Evolutionary conservation across 2,329 filamentous ascomycete species (phyloP).

Genomic region (Colletotrichum abscissum): DNA sequence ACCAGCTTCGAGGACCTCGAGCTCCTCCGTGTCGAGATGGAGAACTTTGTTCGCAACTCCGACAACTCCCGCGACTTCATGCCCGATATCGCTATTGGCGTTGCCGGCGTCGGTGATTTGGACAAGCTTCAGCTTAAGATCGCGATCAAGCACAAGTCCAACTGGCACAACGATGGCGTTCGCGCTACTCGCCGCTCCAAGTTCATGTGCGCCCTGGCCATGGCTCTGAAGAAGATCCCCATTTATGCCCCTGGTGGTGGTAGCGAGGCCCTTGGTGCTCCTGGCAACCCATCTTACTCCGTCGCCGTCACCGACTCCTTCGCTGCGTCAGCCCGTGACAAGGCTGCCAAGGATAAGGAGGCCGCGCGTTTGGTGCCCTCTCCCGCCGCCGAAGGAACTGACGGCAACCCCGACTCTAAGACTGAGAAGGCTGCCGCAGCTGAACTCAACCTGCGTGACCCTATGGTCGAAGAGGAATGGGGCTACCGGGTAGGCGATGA

Average conservation of each 20-base stretch:
- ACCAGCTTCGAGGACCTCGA: slow-evolving; percentile 93
- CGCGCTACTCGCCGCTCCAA: slow-evolving; percentile 87
- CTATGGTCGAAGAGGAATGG: slow-evolving; percentile 50
- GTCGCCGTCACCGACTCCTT: slow-evolving; percentile 79
- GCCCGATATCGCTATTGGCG: slow-evolving; percentile 81
- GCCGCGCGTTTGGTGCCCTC: slow-evolving; percentile 72
- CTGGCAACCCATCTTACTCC: slow-evolving; percentile 83
- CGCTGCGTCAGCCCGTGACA: slow-evolving; percentile 70
- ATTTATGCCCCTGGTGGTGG: slow-evolving; percentile 86
- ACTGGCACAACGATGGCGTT: slow-evolving; percentile 88
- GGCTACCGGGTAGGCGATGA: slow-evolving; percentile 50
- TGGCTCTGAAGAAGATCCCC: slow-evolving; percentile 87
- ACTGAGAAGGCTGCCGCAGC: slow-evolving; percentile 58
- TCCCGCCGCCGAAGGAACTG: slow-evolving; percentile 39
- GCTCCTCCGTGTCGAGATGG: slow-evolving; percentile 84
- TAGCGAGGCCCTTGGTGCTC: slow-evolving; percentile 68
- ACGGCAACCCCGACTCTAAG: slow-evolving; percentile 35
- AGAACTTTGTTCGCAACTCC: slow-evolving; percentile 82
- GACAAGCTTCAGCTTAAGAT: slow-evolving; percentile 88
- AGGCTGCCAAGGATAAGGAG: slow-evolving; percentile 70
- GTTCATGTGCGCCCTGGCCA: slow-evolving; percentile 93
- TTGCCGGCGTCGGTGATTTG: slow-evolving; percentile 83
- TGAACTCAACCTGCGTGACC: slow-evolving; percentile 55
- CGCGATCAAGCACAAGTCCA: slow-evolving; percentile 91
- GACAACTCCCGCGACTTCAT: slow-evolving; percentile 95